Evolutionary conservation across 2,329 filamentous ascomycete genomes (phyloP).

Genomic region (Penicillium sp.): DNA sequence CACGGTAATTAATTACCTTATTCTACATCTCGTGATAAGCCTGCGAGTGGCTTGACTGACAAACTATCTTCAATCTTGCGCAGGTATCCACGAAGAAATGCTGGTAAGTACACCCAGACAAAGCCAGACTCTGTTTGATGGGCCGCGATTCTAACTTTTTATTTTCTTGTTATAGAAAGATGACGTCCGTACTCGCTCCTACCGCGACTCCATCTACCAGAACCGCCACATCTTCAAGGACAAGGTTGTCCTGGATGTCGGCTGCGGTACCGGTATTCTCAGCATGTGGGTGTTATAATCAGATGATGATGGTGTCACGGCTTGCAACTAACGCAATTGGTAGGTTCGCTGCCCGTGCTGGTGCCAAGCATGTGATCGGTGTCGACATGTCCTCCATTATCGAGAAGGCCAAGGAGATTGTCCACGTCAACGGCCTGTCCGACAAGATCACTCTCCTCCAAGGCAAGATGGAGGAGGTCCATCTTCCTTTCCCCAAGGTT

Average conservation of each 20-base stretch:
- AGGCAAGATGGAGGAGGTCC: conserved; percentile 99
- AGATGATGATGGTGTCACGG: not conserved
- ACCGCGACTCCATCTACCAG: conserved; percentile 96
- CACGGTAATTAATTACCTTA: conserved; percentile 69
- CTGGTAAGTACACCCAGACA: conserved; percentile 66
- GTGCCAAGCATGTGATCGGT: conserved; percentile 97
- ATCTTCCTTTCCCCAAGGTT: conserved; percentile 89
- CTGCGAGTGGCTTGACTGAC: conserved; percentile 20
- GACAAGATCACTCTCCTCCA: conserved; percentile 97
- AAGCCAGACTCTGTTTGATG: not conserved
- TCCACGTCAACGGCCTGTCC: conserved; percentile 85
- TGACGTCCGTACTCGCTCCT: conserved; percentile 93
- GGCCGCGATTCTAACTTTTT: not conserved
- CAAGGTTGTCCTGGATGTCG: conserved; percentile 94
- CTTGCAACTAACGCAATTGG: conserved; percentile 13
- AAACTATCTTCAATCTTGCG: conserved; percentile 35
- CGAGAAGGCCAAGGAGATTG: conserved; percentile 96
- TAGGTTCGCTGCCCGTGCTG: conserved; percentile 96
- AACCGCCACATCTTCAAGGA: conserved; percentile 94
- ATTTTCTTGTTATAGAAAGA: conserved; percentile 72
- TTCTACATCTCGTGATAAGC: conserved; percentile 10
- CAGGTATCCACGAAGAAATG: conserved; percentile 98
- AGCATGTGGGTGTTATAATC: conserved; percentile 72
- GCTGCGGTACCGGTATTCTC: conserved; percentile 95
- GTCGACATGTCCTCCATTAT: conserved; percentile 99